phyloP scores from a whole-genome alignment of 768 basidiomycete species.

The Psilocybe subaeruginosa region DNA sequence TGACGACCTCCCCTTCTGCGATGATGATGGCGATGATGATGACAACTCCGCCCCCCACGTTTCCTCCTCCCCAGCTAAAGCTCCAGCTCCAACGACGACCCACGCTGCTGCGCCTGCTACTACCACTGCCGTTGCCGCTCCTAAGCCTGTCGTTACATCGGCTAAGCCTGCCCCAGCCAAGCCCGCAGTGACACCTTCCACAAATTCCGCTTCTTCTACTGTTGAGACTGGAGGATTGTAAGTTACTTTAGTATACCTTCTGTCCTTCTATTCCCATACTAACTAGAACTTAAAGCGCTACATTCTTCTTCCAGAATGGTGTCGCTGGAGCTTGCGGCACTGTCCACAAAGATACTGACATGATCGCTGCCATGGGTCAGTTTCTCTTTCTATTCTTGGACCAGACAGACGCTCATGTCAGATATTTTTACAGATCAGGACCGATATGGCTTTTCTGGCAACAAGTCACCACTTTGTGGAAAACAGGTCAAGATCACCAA shows the following conservation, averaged over 20 bases:
- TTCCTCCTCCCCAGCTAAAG: constrained; percentile 19
- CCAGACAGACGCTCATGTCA: constrained; percentile 6
- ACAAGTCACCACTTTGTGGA: constrained; percentile 65
- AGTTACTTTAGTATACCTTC: constrained; percentile 20
- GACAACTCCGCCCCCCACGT: constrained; percentile 14
- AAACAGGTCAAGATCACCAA: constrained; percentile 66
- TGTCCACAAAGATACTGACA: constrained; percentile 54
- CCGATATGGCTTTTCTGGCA: constrained; percentile 52
- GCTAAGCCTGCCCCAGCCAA: constrained; percentile 14
- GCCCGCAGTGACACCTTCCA: constrained; percentile 15
- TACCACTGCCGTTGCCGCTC: constrained; percentile 13
- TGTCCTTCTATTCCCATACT: constrained; percentile 9
- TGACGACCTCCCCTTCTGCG: constrained; percentile 26
- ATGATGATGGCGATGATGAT: constrained; percentile 21
- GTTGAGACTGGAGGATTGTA: constrained; percentile 50
- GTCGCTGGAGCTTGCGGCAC: constrained; percentile 81
- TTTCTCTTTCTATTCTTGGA: constrained; percentile 14
- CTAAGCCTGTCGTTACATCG: constrained; percentile 10
- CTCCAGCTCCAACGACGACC: constrained; percentile 10
- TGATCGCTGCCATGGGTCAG: constrained; percentile 68
- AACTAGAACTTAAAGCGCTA: constrained; percentile 45
- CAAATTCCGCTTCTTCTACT: constrained; percentile 17
- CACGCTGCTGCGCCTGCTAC: constrained; percentile 9
- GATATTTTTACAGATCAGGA: constrained; percentile 40
- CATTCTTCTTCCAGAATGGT: constrained; percentile 73